Evolutionary conservation across 2,329 filamentous ascomycete genomes (phyloP).

Genomic region (Pestalotiopsis sp.): DNA sequence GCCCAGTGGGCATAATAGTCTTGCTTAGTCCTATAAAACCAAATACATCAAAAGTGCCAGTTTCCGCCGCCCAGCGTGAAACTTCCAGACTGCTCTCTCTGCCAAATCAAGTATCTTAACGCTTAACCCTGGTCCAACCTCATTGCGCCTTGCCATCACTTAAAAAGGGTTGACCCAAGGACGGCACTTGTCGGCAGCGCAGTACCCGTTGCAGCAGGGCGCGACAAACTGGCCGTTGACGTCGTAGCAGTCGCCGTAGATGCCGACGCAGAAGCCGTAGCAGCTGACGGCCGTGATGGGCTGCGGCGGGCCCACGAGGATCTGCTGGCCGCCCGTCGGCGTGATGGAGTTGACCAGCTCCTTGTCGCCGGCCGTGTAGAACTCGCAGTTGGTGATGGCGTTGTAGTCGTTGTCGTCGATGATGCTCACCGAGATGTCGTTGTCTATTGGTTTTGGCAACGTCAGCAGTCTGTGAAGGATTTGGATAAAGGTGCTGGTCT

Average conservation of each 20-base stretch:
- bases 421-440: constrained; percentile 38
- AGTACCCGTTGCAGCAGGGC: constrained; percentile 46
- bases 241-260: constrained; percentile 40
- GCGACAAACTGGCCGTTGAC: constrained; percentile 37
- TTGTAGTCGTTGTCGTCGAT: constrained; percentile 48
- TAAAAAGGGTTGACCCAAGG: constrained; percentile 30
- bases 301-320: constrained; percentile 47
- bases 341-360: constrained; percentile 34
- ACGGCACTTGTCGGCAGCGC: constrained; percentile 42
- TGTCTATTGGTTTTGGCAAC: constrained; percentile 33
- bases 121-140: too few species aligned
- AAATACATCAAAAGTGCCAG: too few species aligned
- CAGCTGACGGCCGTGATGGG: constrained; percentile 45
- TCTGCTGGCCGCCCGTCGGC: constrained; percentile 35
- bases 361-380: constrained; percentile 38
- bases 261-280: constrained; percentile 42
- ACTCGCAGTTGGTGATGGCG: constrained; percentile 44
- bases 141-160: neutral
- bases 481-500: neutral
- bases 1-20: too few species aligned
- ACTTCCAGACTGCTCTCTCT: too few species aligned
- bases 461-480: neutral
- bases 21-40: too few species aligned
- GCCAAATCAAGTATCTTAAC: too few species aligned
- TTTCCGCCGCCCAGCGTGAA: too few species aligned